Evolutionary conservation across 2,329 filamentous ascomycete species (phyloP).

Genomic region (Teratosphaeria viscida): DNA sequence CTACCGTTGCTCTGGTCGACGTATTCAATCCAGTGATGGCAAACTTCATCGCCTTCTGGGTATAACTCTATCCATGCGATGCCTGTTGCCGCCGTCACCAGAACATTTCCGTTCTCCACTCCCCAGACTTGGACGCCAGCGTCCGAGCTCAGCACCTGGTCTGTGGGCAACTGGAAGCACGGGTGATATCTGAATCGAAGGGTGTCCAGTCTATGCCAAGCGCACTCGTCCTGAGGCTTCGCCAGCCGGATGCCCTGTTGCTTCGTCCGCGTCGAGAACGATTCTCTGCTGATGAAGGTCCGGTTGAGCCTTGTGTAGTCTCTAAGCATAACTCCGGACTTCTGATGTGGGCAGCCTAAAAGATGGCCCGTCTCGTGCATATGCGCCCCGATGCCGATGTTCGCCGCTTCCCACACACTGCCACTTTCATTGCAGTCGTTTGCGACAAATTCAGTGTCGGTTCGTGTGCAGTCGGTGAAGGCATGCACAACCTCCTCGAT

Average conservation of each 20-base stretch:
- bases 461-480: constrained; percentile 83
- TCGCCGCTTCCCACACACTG: constrained; percentile 91
- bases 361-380: constrained; percentile 84
- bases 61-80: constrained; percentile 79
- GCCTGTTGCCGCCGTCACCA: constrained; percentile 70
- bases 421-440: constrained; percentile 82
- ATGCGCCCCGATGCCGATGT: constrained; percentile 86
- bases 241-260: constrained; percentile 66
- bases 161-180: constrained; percentile 75
- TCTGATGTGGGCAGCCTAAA: constrained; percentile 82
- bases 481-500: constrained; percentile 85
- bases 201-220: constrained; percentile 82
- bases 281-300: constrained; percentile 69
- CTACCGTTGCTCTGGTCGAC: constrained; percentile 46
- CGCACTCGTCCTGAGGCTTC: constrained; percentile 69
- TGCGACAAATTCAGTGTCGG: constrained; percentile 66
- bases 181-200: constrained; percentile 85
- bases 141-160: constrained; percentile 54
- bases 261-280: constrained; percentile 78
- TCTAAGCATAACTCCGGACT: constrained; percentile 81
- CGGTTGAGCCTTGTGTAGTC: constrained; percentile 81
- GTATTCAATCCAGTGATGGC: constrained; percentile 74
- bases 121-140: constrained; percentile 78
- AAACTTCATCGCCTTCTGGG: constrained; percentile 68
- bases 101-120: constrained; percentile 63